phyloP scores from a whole-genome alignment of 768 basidiomycete genomes.

The Filobasidium floriforme region DNA sequence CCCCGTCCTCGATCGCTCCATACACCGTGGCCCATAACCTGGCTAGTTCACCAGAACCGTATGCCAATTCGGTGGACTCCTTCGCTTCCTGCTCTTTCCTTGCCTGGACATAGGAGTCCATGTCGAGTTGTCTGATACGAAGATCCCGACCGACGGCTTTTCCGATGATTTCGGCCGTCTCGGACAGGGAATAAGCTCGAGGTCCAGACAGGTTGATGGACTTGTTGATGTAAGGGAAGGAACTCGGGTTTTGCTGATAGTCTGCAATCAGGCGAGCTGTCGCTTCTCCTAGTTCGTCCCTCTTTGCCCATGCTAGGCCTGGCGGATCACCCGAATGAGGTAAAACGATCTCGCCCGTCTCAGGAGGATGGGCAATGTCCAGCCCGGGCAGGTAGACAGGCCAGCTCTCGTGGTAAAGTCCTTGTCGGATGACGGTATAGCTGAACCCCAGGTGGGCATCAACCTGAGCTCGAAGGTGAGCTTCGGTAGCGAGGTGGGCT shows the following conservation, averaged over 20 bases:
- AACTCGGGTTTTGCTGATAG: constrained; percentile 7
- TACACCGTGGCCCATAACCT: constrained; percentile 21
- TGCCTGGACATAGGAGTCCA: no score
- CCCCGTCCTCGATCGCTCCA: constrained; percentile 18
- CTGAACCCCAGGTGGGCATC: not conserved
- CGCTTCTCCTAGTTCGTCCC: constrained; percentile 24
- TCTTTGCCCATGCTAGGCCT: constrained; percentile 24
- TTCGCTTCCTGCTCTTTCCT: not conserved
- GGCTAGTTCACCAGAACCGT: not conserved
- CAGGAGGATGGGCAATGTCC: not conserved
- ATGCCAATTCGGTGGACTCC: not conserved
- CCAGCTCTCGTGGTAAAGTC: constrained; percentile 18
- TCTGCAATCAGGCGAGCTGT: constrained; percentile 13
- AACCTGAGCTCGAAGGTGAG: constrained; percentile 1
- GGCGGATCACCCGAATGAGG: constrained; percentile 16
- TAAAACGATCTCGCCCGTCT: not conserved
- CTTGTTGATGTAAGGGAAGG: constrained; percentile 9
- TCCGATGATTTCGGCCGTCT: constrained; percentile 9
- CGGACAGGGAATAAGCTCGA: constrained; percentile 1
- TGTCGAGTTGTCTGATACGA: no score
- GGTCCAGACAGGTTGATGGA: constrained; percentile 11
- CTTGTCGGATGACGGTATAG: constrained; percentile 20
- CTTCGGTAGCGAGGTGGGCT: constrained; percentile 22
- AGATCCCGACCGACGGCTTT: not conserved
- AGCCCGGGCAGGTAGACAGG: constrained; percentile 16